Evolutionary conservation across 2,329 filamentous ascomycete species (phyloP).

Genomic region (Chaetomium sp.): DNA sequence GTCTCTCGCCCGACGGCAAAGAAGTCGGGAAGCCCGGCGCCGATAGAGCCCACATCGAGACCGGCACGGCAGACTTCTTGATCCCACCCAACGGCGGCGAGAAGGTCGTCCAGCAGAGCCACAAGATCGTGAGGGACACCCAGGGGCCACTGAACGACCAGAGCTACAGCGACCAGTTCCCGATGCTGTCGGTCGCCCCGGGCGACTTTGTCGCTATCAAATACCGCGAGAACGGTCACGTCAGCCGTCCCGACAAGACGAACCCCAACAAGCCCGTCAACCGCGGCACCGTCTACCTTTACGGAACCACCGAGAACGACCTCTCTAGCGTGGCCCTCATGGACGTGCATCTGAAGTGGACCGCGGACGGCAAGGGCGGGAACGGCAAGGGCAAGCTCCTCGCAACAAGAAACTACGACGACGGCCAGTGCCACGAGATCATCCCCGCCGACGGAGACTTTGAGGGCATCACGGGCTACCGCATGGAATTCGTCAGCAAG

Average conservation of each 20-base stretch:
- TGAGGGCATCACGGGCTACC: constrained; percentile 58
- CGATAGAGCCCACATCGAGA: constrained; percentile 66
- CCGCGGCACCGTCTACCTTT: constrained; percentile 73
- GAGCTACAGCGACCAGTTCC: constrained; percentile 60
- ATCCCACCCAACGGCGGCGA: constrained; percentile 48
- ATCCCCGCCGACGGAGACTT: constrained; percentile 47
- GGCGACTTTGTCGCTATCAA: constrained; percentile 68
- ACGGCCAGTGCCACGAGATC: constrained; percentile 84
- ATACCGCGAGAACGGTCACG: constrained; percentile 77
- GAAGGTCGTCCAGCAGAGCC: constrained; percentile 50
- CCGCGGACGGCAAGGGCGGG: constrained; percentile 74
- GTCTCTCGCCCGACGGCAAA: constrained; percentile 72
- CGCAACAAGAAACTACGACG: constrained; percentile 79
- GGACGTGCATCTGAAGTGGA: constrained; percentile 80
- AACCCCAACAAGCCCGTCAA: constrained; percentile 63
- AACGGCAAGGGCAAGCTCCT: constrained; percentile 76
- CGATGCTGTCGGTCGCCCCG: constrained; percentile 61
- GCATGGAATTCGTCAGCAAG: constrained; percentile 57
- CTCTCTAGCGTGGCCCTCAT: constrained; percentile 47
- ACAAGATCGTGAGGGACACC: constrained; percentile 63
- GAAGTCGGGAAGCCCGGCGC: constrained; percentile 73
- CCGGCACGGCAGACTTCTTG: constrained; percentile 53
- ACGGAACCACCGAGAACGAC: constrained; percentile 66
- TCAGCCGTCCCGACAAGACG: constrained; percentile 56
- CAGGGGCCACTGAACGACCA: constrained; percentile 55